Conservation (phyloP, 305 asterid species). For the Fraxinus sp. region DNA sequence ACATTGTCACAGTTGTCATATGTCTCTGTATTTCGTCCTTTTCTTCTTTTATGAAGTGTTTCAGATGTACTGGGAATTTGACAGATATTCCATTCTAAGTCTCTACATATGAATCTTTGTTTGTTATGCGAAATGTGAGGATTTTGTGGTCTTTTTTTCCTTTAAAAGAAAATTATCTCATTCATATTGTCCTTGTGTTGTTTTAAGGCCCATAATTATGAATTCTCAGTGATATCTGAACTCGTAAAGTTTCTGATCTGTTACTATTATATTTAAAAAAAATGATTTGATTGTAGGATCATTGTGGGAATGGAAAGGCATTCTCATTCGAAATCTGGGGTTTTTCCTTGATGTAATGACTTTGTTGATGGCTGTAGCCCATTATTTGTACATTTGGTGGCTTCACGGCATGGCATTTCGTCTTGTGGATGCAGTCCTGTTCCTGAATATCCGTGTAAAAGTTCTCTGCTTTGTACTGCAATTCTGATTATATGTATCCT, state of each 20-base stretch:
- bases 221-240: background rate
- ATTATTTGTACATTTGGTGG: constrained; percentile 85
- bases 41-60: background rate
- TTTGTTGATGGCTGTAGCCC: constrained; percentile 75
- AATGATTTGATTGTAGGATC: constrained; percentile 49
- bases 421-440: constrained; percentile 74
- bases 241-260: background rate
- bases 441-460: constrained; percentile 80
- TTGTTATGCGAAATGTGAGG: background rate
- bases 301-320: constrained; percentile 76
- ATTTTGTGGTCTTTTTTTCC: background rate
- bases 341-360: constrained; percentile 85
- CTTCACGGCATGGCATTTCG: constrained; percentile 91
- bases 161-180: background rate
- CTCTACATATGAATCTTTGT: background rate
- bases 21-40: background rate
- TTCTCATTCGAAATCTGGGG: constrained; percentile 63
- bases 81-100: background rate
- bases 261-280: background rate
- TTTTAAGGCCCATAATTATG: constrained; percentile 1
- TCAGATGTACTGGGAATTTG: background rate
- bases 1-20: background rate
- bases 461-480: constrained; percentile 14
- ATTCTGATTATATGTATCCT: constrained; percentile 3
- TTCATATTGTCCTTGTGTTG: background rate